Base-by-base conservation (phyloP, 768 basidiomycete genomes). In the Paxillus involutus region DNA sequence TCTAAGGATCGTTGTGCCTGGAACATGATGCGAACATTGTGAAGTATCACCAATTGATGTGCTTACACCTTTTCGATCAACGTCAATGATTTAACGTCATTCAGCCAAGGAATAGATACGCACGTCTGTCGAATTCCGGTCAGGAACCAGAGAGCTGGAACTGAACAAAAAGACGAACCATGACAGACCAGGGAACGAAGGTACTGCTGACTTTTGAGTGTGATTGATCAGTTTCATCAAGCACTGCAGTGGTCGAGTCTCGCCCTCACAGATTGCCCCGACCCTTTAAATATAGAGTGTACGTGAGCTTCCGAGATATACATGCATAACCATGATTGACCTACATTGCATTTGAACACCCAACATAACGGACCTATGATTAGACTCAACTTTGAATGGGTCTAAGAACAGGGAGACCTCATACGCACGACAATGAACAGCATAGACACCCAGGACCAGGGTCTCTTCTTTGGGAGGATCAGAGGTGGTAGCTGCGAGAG, bases 351-450 rank as follows among this genome's bases (percentile, higher is more conserved):
- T 46, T 9, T 9, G 36, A 30, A 19, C 56, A 6, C n/a, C 54
- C 57, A 14, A 19, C 12, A 52, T 58, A 58, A 30, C 54, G 54
- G n/a, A 58, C 49, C 57, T 58, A 14, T 26, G 14, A 1, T 14
- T 3, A 29, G 14, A 21, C 17, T 29, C 44, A 47, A 40, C 26
- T 12, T 11, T 1, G 11, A 12, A 13, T 11, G 21, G 16, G 12
- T n/a, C 13, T 11, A 40, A 0, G 35, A 6, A 13, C 9, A 17
- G 7, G 10, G 26, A 14, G 16, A 19, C 16, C 4, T 35, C 6
- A n/a, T 11, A 41, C 49, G 4, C 30, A 58, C 57, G 0, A 58
- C 12, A 36, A 51, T 26, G 21, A 56, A 58, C 16, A 39, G 13
- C 4, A 32, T 41, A 14, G 57, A 56, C 13, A 58, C 29, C 50